Base-by-base conservation (phyloP, 2,329 filamentous ascomycete genomes). In the Zopfia rhizophila region DNA sequence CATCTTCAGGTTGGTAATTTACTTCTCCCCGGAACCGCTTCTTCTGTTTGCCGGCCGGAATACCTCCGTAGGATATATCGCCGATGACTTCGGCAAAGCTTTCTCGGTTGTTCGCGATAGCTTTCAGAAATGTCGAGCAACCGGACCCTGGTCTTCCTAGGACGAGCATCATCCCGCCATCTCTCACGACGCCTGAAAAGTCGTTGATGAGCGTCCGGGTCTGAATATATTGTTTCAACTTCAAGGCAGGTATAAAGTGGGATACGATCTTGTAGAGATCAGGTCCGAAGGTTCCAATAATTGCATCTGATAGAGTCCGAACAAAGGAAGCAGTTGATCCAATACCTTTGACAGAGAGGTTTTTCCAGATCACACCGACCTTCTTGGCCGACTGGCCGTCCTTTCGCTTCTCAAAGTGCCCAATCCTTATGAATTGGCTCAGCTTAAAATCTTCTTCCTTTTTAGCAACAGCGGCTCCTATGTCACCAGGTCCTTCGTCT, bases 211-310 rank as follows among this genome's bases (percentile, higher is more conserved):
- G 65, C 19, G 78, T 76, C 24, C 82, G 74, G 12, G 78, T 78
- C 21, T 79, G 75, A 4, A 76, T 77, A 14, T 75, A 72, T 33
- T 75, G 75, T 5, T 76, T 74, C 33, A 82, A 69, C 27, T 70
- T 74, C 12, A 84, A 70, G 14, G 74, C 72, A 1, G 83, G 82
- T 17, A 84, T 60, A 45, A 82, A 84, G 5, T 74, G 63, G 22
- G 75, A 76, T 11, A 91, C 58, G 5, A 90, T 72, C 16, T 76
- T 80, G 66, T 90, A 93, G 1, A 93, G 73, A 68, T 93, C 90
- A 0, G 89, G 89, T 0, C 90, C 90, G 65, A 94, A 93, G 0
- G 89, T 91, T 16, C 88, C 88, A 4, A 91, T 52, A 25, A 93
- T 78, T 3, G 89, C 89, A 53, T 89, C 82, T 0, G 89, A 89